Conservation (phyloP, 495 filamentous ascomycete genomes). For the Podospora appendiculata region DNA sequence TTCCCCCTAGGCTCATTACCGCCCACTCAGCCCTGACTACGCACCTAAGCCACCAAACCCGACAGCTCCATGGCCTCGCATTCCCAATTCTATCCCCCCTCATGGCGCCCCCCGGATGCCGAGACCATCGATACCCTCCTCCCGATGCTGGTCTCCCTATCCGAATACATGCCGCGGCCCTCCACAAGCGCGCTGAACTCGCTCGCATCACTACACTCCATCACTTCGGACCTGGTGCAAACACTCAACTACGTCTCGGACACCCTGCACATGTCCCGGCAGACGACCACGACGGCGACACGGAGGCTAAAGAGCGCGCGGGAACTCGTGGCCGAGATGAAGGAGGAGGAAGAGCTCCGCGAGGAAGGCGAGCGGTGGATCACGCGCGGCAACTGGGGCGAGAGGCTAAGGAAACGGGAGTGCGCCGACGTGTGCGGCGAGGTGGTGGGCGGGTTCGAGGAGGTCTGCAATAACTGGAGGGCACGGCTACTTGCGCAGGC, state of each 20-base stretch:
- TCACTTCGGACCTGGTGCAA: conserved; percentile 68
- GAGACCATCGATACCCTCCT: conserved; percentile 61
- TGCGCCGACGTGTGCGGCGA: conserved; percentile 72
- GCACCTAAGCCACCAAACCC: conserved; percentile 78
- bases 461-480: conserved; percentile 60
- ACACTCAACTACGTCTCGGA: conserved; percentile 83
- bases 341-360: conserved; percentile 67
- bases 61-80: conserved; percentile 69
- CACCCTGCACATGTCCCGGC: conserved; percentile 87
- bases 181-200: conserved; percentile 48
- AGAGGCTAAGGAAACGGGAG: conserved; percentile 63
- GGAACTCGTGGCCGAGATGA: conserved; percentile 76
- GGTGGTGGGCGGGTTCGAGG: conserved; percentile 87
- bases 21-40: conserved; percentile 78
- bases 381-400: conserved; percentile 71
- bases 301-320: conserved; percentile 66
- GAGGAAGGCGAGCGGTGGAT: conserved; percentile 80
- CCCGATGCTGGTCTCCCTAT: conserved; percentile 49
- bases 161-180: conserved; percentile 49
- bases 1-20: conserved; percentile 64
- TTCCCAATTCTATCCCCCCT: conserved; percentile 63
- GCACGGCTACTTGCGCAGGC: conserved; percentile 41
- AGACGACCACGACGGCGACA: conserved; percentile 71
- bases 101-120: conserved; percentile 38
- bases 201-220: conserved; percentile 50